phyloP scores from a whole-genome alignment of 2,329 filamentous ascomycete genomes.

The Dactylonectria macrodidyma region DNA sequence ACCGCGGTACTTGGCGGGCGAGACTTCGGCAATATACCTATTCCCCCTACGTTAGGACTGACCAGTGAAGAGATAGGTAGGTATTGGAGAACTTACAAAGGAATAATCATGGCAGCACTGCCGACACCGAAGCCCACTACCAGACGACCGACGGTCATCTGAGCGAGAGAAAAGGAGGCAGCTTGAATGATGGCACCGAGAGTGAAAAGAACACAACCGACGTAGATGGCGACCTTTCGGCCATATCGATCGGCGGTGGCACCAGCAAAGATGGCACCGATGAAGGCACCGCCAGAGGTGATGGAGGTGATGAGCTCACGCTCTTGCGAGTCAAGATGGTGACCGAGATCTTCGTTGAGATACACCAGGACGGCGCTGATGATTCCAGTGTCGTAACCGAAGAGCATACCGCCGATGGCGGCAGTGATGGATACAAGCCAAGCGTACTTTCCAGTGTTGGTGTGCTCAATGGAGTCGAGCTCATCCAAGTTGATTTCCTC shows the following conservation, averaged over 20 bases:
- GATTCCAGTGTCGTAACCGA: constrained; percentile 56
- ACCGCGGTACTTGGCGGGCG: constrained; percentile 64
- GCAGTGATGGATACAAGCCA: constrained; percentile 47
- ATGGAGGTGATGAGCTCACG: constrained; percentile 68
- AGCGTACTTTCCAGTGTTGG: constrained; percentile 43
- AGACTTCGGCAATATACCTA: constrained; percentile 64
- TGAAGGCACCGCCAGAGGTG: constrained; percentile 57
- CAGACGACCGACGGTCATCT: constrained; percentile 54
- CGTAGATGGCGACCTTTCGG: constrained; percentile 47
- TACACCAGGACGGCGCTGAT: constrained; percentile 53
- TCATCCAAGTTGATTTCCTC: constrained; percentile 41
- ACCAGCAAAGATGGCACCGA: constrained; percentile 49
- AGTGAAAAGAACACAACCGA: constrained; percentile 46
- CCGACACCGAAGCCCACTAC: constrained; percentile 66
- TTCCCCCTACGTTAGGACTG: constrained; percentile 10
- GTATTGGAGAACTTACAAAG: constrained; percentile 34
- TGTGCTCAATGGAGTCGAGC: constrained; percentile 46
- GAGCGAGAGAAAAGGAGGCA: constrained; percentile 43
- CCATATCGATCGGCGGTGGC: constrained; percentile 46
- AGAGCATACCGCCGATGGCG: constrained; percentile 57
- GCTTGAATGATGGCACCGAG: constrained; percentile 48
- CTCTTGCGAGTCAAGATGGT: constrained; percentile 58
- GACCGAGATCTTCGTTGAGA: constrained; percentile 52
- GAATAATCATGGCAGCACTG: constrained; percentile 62
- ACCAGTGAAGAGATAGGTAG: not conserved